Evolutionary conservation across 1,284 basidiomycete species (phyloP).

Genomic region (Ceratobasidium sp.): DNA sequence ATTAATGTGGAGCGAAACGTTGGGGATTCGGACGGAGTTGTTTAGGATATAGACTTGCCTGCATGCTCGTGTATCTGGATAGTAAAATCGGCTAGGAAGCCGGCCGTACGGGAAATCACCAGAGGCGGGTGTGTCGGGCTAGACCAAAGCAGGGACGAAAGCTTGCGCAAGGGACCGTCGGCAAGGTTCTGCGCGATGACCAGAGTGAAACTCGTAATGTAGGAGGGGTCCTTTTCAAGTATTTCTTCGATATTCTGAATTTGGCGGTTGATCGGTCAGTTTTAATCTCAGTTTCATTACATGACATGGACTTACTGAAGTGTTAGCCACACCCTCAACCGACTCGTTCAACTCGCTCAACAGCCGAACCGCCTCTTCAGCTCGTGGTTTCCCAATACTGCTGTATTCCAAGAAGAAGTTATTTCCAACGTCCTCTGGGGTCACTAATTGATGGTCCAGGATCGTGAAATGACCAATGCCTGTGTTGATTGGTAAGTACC

Average conservation of each 20-base stretch:
- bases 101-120: conserved; percentile 79
- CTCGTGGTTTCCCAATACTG: conserved; percentile 81
- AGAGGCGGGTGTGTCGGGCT: conserved; percentile 66
- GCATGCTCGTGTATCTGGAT: conserved; percentile 87
- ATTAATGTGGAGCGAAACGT: conserved; percentile 6
- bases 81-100: conserved; percentile 86
- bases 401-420: conserved; percentile 90
- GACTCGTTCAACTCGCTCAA: conserved; percentile 88
- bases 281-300: not conserved
- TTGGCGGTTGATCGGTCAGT: not conserved
- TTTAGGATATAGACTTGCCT: conserved; percentile 57
- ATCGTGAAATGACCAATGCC: conserved; percentile 90
- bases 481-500: conserved; percentile 40
- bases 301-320: conserved; percentile 52
- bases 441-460: conserved; percentile 69
- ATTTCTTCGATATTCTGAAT: conserved; percentile 60
- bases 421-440: conserved; percentile 84
- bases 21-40: not conserved
- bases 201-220: conserved; percentile 69
- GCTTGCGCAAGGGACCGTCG: conserved; percentile 59
- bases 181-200: conserved; percentile 85
- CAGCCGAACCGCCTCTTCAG: conserved; percentile 78
- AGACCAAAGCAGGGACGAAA: conserved; percentile 74
- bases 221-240: conserved; percentile 60
- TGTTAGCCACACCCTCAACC: conserved; percentile 75